Evolutionary conservation across 2,329 filamentous ascomycete genomes (phyloP).

Genomic region (Xylaria multiplex): DNA sequence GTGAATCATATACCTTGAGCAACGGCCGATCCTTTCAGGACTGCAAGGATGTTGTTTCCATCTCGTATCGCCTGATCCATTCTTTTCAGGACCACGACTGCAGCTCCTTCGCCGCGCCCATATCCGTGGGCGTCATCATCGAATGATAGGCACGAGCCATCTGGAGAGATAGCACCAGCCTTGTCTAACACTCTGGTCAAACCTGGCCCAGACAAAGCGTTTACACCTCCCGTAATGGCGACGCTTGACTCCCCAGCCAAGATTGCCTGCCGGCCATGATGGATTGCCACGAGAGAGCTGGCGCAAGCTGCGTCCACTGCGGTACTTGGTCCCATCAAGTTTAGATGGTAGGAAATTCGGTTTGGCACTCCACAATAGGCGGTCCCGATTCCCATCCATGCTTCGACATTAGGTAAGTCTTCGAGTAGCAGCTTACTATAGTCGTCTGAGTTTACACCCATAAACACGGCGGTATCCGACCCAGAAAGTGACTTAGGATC

Average conservation of each 20-base stretch:
- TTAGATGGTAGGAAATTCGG: constrained; percentile 49
- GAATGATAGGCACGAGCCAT: constrained; percentile 41
- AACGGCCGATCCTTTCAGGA: constrained; percentile 48
- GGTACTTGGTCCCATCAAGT: constrained; percentile 48
- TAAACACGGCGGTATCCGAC: constrained; percentile 47
- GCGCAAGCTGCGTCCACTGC: constrained; percentile 53
- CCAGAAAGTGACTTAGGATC: constrained; percentile 57
- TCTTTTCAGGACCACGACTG: constrained; percentile 49
- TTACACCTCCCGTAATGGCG: constrained; percentile 49
- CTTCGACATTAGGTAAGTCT: constrained; percentile 52
- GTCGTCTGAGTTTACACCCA: constrained; percentile 50
- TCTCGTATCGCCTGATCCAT: constrained; percentile 48
- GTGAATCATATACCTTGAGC: constrained; percentile 37
- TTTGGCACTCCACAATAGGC: constrained; percentile 52
- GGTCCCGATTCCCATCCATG: constrained; percentile 55
- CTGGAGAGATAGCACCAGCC: constrained; percentile 44
- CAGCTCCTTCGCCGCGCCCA: constrained; percentile 51
- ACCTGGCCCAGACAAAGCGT: constrained; percentile 49
- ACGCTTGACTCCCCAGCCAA: constrained; percentile 45
- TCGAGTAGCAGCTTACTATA: constrained; percentile 51
- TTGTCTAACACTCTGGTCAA: constrained; percentile 47
- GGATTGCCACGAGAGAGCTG: constrained; percentile 48
- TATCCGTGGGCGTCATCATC: constrained; percentile 42
- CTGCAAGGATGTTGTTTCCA: constrained; percentile 49
- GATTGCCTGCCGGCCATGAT: constrained; percentile 48